phyloP scores from a whole-genome alignment of 2,329 filamentous ascomycete species.

The Penicillium hordei region DNA sequence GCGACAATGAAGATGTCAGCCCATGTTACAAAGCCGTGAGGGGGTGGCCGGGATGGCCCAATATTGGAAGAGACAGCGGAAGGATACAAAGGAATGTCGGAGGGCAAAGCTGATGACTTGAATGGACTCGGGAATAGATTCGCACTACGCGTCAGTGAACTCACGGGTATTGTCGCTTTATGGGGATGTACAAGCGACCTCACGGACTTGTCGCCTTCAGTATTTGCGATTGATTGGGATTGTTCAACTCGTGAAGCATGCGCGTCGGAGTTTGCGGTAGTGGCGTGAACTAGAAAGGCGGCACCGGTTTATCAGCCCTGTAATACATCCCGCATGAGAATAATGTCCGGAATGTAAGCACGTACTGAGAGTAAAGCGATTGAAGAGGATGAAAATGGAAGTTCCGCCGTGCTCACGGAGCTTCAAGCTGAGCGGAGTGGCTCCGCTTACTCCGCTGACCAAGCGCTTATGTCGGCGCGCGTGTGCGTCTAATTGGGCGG shows the following conservation, averaged over 20 bases:
- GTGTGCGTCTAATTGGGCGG: constrained; percentile 6
- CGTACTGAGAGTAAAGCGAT: background rate
- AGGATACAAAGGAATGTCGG: constrained; percentile 1
- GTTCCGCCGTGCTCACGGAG: background rate
- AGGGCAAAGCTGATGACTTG: background rate
- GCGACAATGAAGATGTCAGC: constrained; percentile 20
- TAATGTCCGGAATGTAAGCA: background rate
- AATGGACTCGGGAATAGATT: background rate
- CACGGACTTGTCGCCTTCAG: background rate
- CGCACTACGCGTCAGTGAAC: background rate
- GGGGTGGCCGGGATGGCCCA: background rate
- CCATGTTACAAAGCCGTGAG: constrained; percentile 6
- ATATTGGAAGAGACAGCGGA: background rate
- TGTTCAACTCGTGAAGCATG: background rate
- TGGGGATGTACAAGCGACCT: background rate
- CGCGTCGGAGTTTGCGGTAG: constrained; percentile 3
- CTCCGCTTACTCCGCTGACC: constrained; percentile 12
- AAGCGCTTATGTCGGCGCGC: background rate
- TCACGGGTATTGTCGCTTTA: background rate
- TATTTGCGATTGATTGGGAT: background rate
- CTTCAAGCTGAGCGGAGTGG: constrained; percentile 4
- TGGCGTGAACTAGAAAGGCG: background rate
- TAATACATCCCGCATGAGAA: too few relatives aligned
- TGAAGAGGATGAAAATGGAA: background rate
- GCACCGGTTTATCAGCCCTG: background rate